Base-by-base conservation (phyloP, 345 rosid species). In the Lagerstroemia speciosa region DNA sequence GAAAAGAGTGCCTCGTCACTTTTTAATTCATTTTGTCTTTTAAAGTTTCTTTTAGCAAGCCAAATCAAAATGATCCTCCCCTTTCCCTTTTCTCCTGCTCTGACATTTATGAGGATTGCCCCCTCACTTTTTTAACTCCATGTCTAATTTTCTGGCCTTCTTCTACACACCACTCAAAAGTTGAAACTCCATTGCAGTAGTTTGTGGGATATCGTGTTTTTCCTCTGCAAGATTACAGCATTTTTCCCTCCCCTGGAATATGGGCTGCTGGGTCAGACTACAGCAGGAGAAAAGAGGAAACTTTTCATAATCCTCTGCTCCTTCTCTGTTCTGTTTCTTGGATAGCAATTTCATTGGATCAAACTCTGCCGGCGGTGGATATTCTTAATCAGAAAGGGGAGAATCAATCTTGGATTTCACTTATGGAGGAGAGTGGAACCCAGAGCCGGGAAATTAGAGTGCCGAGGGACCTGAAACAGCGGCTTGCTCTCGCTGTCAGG, bases 401-500 rank as follows among this genome's bases (percentile, higher is more conserved):
- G 46, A 41, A 41, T 41, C 14, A 9, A 16, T 9, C 46, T 41
- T 41, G 46, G 46, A 41, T 41, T 41, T 14, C 16, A 41, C 46
- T 36, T 36, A 7, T 36, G 38, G 15, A 27, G 62, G 62, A 58
- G 62, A 30, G 20, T 48, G 65, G 46, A 19, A 34, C 65, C 36
- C 58, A 40, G 46, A 71, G 64, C 66, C 63, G 57, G 29, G 46
- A 41, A 41, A 48, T 33, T 5, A 30, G 27, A n/a, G 60, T n/a
- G 14, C 60, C 30, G 7, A 24, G 2, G 60, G 30, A 24, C 63
- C 71, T 79, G 78, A 84, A 70, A 77, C 74, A 76, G 60, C 75
- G 75, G 77, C 82, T 84, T 74, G 85, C 85, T 69, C 69, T 75
- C 34, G 85, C 88, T 53, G 85, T 81, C 57, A 79, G 84, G 68